A percentile compares a stretch with the other conserved stretches of the same genome.
These are phyloP conservation scores for Aechmea fasciata DNA, from an alignment of 176 grass and related monocot genomes.

Conservation along the genomic window DNA sequence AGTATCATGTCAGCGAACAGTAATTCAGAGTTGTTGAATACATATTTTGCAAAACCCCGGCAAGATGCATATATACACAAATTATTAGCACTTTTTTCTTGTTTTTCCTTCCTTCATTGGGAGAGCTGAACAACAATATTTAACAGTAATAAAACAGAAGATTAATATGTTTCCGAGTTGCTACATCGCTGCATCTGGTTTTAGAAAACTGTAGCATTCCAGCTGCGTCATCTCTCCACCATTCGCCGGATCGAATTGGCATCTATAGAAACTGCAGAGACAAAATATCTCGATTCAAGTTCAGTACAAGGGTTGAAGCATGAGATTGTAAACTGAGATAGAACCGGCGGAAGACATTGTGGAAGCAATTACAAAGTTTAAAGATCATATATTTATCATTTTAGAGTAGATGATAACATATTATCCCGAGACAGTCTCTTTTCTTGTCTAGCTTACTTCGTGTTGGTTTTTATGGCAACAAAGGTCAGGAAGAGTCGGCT, in stretches of 20 bases:
- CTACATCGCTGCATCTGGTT: slow-evolving; percentile 24
- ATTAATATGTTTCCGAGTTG: slow-evolving; percentile 3
- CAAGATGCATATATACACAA: slow-evolving; percentile 20
- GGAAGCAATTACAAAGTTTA: slow-evolving; percentile 5
- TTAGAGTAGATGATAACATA: too few species aligned
- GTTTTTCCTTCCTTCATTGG: not conserved
- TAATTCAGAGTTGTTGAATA: too few species aligned
- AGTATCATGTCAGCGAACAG: too few species aligned
- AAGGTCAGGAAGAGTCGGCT: too few species aligned
- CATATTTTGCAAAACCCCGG: not conserved
- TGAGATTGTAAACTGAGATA: not conserved
- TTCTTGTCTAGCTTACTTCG: too few species aligned
- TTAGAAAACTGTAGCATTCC: slow-evolving; percentile 41
- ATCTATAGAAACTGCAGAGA: slow-evolving; percentile 66
- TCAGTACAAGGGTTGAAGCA: not conserved
- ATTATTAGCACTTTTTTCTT: not conserved
- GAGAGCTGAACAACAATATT: not conserved
- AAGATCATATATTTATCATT: too few species aligned
- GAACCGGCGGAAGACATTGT: not conserved
- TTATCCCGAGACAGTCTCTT: too few species aligned
- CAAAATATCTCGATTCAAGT: not conserved
- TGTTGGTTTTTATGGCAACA: too few species aligned
- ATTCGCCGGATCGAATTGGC: slow-evolving; percentile 40
- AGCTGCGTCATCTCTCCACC: slow-evolving; percentile 59
- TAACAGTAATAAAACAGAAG: not conserved